phyloP scores from a whole-genome alignment of 371 early-diverging fungal species.

The Lichtheimia ornata region DNA sequence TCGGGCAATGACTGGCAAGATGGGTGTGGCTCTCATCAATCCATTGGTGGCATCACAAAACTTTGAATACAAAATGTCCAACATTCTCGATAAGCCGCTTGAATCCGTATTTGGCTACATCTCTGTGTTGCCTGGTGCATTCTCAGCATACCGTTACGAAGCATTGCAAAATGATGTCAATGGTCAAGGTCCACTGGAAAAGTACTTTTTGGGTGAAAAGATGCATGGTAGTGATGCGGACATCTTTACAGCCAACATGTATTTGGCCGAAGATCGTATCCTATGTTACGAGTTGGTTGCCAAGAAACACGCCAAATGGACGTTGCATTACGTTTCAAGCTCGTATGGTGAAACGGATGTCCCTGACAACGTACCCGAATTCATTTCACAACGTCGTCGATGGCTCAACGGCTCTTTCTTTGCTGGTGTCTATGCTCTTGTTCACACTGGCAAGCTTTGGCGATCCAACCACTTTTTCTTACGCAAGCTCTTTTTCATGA shows the following conservation, averaged over 20 bases:
- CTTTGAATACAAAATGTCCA: conserved; percentile 96
- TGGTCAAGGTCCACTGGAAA: conserved; percentile 77
- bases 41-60: conserved; percentile 91
- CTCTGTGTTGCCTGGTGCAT: conserved; percentile 94
- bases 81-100: conserved; percentile 97
- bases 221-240: conserved; percentile 74
- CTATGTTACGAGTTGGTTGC: conserved; percentile 86
- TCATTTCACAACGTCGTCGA: conserved; percentile 86
- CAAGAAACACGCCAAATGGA: conserved; percentile 71
- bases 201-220: conserved; percentile 93
- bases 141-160: conserved; percentile 91
- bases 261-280: conserved; percentile 85
- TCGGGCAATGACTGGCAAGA: conserved; percentile 79
- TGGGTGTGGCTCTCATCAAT: conserved; percentile 68
- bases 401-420: conserved; percentile 96
- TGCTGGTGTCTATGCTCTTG: conserved; percentile 86
- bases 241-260: conserved; percentile 79
- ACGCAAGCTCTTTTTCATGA: conserved; percentile 63
- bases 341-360: conserved; percentile 89
- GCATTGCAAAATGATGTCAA: conserved; percentile 78
- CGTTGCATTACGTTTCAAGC: conserved; percentile 67
- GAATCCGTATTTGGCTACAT: conserved; percentile 98
- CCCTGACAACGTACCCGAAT: conserved; percentile 80
- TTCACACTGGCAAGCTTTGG: conserved; percentile 77
- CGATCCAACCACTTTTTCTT: conserved; percentile 66